phyloP scores from a whole-genome alignment of 2,329 filamentous ascomycete genomes.

The Pseudogymnoascus sp. region DNA sequence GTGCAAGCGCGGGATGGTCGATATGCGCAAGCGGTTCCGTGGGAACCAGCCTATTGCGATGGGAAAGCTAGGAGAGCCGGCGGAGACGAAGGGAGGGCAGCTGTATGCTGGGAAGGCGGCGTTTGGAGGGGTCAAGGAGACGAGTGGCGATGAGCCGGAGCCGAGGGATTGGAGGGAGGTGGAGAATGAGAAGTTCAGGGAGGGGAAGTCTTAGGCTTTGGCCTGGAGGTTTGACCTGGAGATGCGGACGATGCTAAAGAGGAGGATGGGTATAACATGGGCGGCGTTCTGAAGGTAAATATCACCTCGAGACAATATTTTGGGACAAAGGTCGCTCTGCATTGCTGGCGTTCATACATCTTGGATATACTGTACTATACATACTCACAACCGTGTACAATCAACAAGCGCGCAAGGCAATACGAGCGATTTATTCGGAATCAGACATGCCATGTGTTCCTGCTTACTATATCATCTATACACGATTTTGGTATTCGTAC shows the following conservation, averaged over 20 bases:
- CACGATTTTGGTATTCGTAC: constrained; percentile 14
- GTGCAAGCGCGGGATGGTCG: constrained; percentile 92
- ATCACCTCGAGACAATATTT: not conserved
- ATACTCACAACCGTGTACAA: constrained; percentile 4
- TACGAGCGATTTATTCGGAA: not conserved
- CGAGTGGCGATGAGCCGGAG: constrained; percentile 57
- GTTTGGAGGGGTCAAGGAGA: constrained; percentile 55
- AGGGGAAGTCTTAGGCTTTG: constrained; percentile 14
- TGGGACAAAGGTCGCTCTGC: not conserved
- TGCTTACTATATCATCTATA: constrained; percentile 7
- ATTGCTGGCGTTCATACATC: constrained; percentile 6
- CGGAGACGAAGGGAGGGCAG: constrained; percentile 42
- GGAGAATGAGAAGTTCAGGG: constrained; percentile 54
- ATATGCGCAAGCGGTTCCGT: constrained; percentile 97
- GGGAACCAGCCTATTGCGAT: constrained; percentile 78
- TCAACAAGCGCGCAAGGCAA: constrained; percentile 2
- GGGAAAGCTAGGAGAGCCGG: constrained; percentile 49
- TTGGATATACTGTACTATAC: constrained; percentile 3
- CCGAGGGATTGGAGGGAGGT: constrained; percentile 54
- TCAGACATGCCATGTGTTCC: constrained; percentile 8
- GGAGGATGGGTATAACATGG: not conserved
- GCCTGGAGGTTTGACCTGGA: no score
- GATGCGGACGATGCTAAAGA: not conserved
- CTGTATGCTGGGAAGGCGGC: constrained; percentile 72
- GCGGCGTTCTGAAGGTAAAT: constrained; percentile 3